A percentile compares a stretch with the other conserved stretches of the same genome.
These are phyloP conservation scores for Beauveria bassiana DNA, from an alignment of 2,329 filamentous ascomycete species.

Conservation along the genomic window DNA sequence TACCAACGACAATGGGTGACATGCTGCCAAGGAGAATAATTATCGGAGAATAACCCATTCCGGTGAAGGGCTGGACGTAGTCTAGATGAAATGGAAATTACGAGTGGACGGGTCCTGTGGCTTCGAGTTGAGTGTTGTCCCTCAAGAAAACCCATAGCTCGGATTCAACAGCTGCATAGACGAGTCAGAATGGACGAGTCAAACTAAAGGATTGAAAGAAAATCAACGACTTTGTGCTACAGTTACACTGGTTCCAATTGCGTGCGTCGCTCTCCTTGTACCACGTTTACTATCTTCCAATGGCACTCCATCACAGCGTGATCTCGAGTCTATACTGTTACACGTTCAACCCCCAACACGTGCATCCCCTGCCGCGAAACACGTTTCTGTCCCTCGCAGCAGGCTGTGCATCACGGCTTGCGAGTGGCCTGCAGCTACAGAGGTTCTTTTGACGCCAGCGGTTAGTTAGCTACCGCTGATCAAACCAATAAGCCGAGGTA, in stretches of 20 bases:
- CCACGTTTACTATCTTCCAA: background rate
- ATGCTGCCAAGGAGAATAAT: background rate
- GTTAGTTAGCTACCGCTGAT: background rate
- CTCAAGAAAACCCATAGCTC: background rate
- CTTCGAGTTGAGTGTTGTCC: background rate
- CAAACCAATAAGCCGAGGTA: background rate
- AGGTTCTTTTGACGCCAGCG: background rate
- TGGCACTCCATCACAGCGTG: background rate
- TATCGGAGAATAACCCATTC: background rate
- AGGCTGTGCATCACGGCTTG: background rate
- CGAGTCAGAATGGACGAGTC: too few species aligned
- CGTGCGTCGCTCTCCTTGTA: background rate
- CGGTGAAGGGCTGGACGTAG: background rate
- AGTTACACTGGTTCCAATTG: background rate
- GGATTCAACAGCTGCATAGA: background rate
- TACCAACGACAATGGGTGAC: background rate
- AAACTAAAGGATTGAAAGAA: background rate
- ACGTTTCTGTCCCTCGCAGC: background rate
- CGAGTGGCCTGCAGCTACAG: background rate
- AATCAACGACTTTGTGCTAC: background rate
- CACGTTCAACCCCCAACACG: background rate
- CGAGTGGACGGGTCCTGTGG: background rate
- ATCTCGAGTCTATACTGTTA: background rate
- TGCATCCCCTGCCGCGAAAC: background rate
- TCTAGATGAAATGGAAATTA: slow-evolving; percentile 2